Base-by-base conservation (phyloP, 148 eudicot genomes). In the Hydrangea macrophylla region DNA sequence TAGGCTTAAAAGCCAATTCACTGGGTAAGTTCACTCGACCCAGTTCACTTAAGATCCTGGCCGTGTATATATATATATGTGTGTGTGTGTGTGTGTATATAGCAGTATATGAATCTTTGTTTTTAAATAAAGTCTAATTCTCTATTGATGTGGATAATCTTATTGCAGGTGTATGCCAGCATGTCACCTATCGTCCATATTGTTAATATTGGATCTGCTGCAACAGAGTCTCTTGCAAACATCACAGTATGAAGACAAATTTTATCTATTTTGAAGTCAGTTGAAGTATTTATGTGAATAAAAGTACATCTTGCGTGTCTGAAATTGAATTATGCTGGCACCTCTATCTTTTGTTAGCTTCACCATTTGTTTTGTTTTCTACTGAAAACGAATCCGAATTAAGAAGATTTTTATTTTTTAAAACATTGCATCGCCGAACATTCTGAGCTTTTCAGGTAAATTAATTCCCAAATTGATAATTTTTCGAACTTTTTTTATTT, bases 141-240 rank as follows among this genome's bases (percentile, higher is more conserved):
- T 62, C 22, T 62, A 33, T 66, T 13, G 22, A 3, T 36, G 22
- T 11, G 9, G 4, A 35, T 35, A 54, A 48, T 65, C 39, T 27
- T 23, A 30, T 78, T 64, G 73, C 86, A 92, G 98, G 94, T 83
- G 53, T 92, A 90, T 83, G 73, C 98, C 55, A 90, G 92, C 69
- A 88, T 92, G 92, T 86, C 92, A 23, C 98, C 96, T 10, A 63
- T 90, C 37, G 92, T 90, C 53, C 89, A 90, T 70, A 75, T 90
- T 70, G 92, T 90, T 20, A 79, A 92, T 58, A 74, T 86, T 74
- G 86, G 82, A 74, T 88, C 98, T 62, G 75, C 84, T 64, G 81
- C 77, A 26, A 80, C 73, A 8, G 83, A 90, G 74, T 92, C 94
- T 80, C 85, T 62, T 71, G 94, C 98, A 73, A 92, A 92, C 66